Conservation (phyloP, 2,329 filamentous ascomycete genomes). For the Pseudocercospora musae region DNA sequence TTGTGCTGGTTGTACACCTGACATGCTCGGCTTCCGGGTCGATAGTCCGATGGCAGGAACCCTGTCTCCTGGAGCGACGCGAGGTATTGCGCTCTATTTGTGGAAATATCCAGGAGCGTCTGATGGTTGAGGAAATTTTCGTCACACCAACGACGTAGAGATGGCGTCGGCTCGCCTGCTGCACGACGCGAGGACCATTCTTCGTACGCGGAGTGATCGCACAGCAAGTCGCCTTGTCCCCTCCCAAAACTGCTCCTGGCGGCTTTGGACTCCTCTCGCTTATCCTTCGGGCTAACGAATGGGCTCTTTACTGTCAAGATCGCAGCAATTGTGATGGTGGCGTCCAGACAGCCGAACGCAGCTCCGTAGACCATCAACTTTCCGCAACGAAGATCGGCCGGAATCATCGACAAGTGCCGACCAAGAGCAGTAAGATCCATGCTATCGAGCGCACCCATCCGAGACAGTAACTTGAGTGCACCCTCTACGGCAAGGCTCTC, state of each 20-base stretch:
- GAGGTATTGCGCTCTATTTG: conserved; percentile 81
- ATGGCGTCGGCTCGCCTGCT: conserved; percentile 54
- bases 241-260: conserved; percentile 73
- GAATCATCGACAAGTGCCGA: conserved; percentile 89
- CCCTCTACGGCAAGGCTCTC: conserved; percentile 81
- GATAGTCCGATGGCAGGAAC: conserved; percentile 53
- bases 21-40: conserved; percentile 25
- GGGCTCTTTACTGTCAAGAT: conserved; percentile 88
- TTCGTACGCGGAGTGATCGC: conserved; percentile 79
- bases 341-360: conserved; percentile 87
- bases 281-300: conserved; percentile 79
- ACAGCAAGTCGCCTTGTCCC: conserved; percentile 78
- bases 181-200: conserved; percentile 70
- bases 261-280: conserved; percentile 75
- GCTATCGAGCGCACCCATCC: conserved; percentile 86
- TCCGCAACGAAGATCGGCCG: conserved; percentile 84
- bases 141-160: conserved; percentile 74
- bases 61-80: conserved; percentile 81
- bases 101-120: conserved; percentile 82
- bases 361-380: conserved; percentile 95
- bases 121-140: conserved; percentile 80
- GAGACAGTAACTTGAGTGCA: conserved; percentile 71
- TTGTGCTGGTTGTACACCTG: conserved; percentile 48
- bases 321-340: conserved; percentile 82
- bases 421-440: conserved; percentile 86